Conservation (phyloP, 768 basidiomycete genomes). For the Amanita thiersii region DNA sequence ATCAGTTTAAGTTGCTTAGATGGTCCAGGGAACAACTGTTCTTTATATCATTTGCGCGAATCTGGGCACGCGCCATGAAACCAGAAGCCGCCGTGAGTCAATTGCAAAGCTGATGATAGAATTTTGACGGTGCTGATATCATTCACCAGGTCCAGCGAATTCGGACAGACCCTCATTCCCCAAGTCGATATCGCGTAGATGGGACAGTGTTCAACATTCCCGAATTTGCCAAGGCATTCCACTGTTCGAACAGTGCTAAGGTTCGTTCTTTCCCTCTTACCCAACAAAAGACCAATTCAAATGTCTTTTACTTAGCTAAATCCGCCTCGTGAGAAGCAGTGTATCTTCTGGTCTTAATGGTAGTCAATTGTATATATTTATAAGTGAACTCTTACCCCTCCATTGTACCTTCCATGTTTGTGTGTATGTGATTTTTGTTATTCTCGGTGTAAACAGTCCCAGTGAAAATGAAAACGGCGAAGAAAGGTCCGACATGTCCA, state of each 20-base stretch:
- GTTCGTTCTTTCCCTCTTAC: conserved; percentile 28
- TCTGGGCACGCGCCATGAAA: conserved; percentile 82
- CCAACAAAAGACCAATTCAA: not conserved
- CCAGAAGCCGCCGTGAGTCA: conserved; percentile 62
- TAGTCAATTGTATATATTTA: conserved; percentile 12
- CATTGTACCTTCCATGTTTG: conserved; percentile 1
- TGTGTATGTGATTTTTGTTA: conserved; percentile 4
- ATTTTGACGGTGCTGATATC: conserved; percentile 1
- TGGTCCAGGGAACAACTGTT: conserved; percentile 77
- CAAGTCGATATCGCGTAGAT: conserved; percentile 68
- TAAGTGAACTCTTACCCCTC: not conserved
- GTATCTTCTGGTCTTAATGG: conserved; percentile 64
- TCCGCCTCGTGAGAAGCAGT: conserved; percentile 71
- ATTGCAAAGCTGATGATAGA: not conserved
- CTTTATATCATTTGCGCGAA: conserved; percentile 83
- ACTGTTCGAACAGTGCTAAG: conserved; percentile 69
- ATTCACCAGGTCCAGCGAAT: conserved; percentile 57
- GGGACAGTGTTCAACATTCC: conserved; percentile 85
- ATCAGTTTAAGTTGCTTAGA: conserved; percentile 5
- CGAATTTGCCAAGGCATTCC: conserved; percentile 84
- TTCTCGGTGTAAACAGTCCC: too few relatives aligned
- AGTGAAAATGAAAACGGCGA: too few relatives aligned
- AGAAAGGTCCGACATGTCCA: too few relatives aligned
- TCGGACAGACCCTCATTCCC: conserved; percentile 86
- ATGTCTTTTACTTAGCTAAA: conserved; percentile 46